Evolutionary conservation across 371 early-diverging fungal genomes (phyloP), one percentile per base, ranked within the genome.

Genomic region (Furculomyces boomerangus): DNA sequence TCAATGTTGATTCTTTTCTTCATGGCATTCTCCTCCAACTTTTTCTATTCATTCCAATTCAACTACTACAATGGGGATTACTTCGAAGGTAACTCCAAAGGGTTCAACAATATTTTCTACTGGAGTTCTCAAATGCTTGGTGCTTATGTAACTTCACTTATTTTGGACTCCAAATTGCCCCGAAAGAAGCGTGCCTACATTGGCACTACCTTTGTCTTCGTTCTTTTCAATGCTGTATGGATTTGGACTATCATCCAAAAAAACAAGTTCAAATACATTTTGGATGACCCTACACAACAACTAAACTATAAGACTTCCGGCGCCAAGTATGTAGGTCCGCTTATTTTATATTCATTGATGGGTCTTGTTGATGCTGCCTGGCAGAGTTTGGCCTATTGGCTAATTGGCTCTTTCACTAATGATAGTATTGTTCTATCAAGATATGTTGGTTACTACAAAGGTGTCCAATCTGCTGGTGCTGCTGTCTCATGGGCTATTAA

Each of bases 381-480:
- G 62, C 85, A 84, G 66, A 71, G 74, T 29, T 76, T 76, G 46
- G 71, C 73, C 43, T 81, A 83, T 72, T 82, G 83, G 81, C 56
- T 82, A 39, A 75, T 81, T 65, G 83, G 83, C 28, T 73, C 81
- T 20, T 65, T 84, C 64, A 73, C 80, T 30, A 83, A 83, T 64
- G 80, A 86, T 44, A 71, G 77, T 58, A 61, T 71, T 55, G 57
- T 73, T 56, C 68, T 80, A 49, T 75, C 85, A 18, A 71, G 82
- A 50, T 85, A 81, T 57, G 80, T 79, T 56, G 86, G 86, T 5
- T 85, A 79, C 73, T 87, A 87, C 78, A 87, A 87, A 75, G 81
- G 81, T 32, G 75, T 84, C 58, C 86, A 87, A 70, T 80, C 80
- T 48, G 73, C 77, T 30, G 78, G 77, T 30, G 74, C 68, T 40